phyloP scores from a whole-genome alignment of 495 filamentous ascomycete genomes.

The Articulospora tetracladia region DNA sequence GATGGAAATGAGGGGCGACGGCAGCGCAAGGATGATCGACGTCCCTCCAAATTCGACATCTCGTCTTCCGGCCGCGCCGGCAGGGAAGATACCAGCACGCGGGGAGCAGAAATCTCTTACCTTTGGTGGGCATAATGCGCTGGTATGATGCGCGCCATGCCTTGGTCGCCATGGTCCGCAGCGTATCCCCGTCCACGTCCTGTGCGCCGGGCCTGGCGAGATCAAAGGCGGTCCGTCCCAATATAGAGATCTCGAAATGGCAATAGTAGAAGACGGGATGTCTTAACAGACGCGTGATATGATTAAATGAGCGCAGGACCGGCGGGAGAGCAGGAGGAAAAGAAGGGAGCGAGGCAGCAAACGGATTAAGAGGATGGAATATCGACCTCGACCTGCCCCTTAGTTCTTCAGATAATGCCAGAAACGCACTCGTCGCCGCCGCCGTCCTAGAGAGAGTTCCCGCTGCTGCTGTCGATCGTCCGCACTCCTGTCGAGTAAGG shows the following conservation, averaged over 20 bases:
- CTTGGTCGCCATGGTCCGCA: not conserved
- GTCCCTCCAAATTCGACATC: slow-evolving; percentile 2
- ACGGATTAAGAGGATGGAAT: not conserved
- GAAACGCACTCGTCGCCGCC: not conserved
- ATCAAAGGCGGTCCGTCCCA: not conserved
- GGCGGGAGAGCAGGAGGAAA: not conserved
- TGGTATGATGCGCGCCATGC: slow-evolving; percentile 7
- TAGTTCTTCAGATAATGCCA: not conserved
- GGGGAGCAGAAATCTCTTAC: not conserved
- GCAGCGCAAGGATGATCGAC: slow-evolving; percentile 7
- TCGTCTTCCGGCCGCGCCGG: not conserved
- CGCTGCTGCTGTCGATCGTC: not conserved
- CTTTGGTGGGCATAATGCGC: not conserved
- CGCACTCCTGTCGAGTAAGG: not conserved
- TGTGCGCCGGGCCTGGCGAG: not conserved
- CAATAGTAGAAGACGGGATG: not conserved
- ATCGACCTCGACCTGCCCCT: not conserved
- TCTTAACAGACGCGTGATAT: not conserved
- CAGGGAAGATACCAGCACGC: slow-evolving; percentile 4
- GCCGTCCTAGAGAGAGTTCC: not conserved
- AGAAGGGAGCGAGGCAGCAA: not conserved
- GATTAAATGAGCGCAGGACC: not conserved
- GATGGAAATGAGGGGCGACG: not conserved
- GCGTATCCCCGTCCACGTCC: not conserved
- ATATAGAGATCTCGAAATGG: not conserved